Conservation (phyloP, 176 grass and related monocot species). For the Bromus sterilis region DNA sequence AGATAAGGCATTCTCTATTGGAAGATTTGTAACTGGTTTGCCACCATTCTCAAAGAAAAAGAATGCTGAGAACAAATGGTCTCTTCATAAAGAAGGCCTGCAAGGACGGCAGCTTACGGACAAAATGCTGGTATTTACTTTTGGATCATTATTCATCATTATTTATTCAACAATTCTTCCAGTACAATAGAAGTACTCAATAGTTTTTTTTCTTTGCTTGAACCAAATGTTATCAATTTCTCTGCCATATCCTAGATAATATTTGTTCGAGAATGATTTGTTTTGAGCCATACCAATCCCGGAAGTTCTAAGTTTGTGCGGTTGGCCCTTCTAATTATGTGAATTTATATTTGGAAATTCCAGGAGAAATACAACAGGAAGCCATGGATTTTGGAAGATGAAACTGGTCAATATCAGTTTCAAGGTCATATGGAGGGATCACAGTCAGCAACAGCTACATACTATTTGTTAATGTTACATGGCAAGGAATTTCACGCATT, state of each 20-base stretch:
- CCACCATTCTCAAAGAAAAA: constrained; percentile 93
- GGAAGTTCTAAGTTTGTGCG: background rate
- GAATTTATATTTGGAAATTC: constrained; percentile 2
- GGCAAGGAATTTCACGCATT: constrained; percentile 89
- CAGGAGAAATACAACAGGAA: constrained; percentile 90
- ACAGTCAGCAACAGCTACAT: constrained; percentile 88
- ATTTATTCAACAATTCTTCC: background rate
- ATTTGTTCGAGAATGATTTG: background rate
- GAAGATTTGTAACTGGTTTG: constrained; percentile 82
- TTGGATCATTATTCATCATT: constrained; percentile 7
- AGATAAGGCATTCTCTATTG: constrained; percentile 77
- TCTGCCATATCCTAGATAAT: background rate
- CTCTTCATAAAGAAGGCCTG: constrained; percentile 87
- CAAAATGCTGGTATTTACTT: constrained; percentile 46
- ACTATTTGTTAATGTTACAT: constrained; percentile 92
- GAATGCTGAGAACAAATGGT: constrained; percentile 86
- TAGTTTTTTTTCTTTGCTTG: background rate
- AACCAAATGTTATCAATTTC: background rate
- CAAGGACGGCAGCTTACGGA: constrained; percentile 80
- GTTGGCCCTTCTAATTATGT: background rate
- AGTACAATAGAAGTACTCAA: background rate
- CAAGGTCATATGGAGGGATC: constrained; percentile 92
- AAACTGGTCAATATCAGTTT: constrained; percentile 94
- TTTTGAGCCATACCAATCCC: background rate
- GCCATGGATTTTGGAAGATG: constrained; percentile 97